phyloP scores from a whole-genome alignment of 2,329 filamentous ascomycete genomes.

The Moelleriella libera region DNA sequence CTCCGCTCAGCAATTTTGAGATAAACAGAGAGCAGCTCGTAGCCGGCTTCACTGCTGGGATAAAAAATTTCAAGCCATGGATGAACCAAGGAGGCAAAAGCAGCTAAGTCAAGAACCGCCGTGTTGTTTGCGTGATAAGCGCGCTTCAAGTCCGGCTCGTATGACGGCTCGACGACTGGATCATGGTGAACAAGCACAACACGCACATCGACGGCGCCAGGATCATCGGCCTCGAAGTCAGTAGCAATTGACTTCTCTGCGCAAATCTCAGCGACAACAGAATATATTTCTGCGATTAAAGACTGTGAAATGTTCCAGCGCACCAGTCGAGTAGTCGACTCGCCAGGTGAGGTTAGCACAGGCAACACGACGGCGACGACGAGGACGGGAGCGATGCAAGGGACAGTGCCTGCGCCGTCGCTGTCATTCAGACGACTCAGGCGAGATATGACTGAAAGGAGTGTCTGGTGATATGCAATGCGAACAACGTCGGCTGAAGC shows the following conservation, averaged over 20 bases:
- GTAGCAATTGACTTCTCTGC: conserved; percentile 45
- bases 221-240: conserved; percentile 38
- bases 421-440: conserved; percentile 21
- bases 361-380: conserved; percentile 48
- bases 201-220: conserved; percentile 61
- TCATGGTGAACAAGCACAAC: conserved; percentile 59
- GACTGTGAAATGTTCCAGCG: conserved; percentile 57
- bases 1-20: conserved; percentile 30
- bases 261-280: conserved; percentile 60
- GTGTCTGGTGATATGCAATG: conserved; percentile 44
- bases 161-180: conserved; percentile 12
- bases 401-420: conserved; percentile 16
- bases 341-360: conserved; percentile 36
- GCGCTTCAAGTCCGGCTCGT: conserved; percentile 17
- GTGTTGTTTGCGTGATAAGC: conserved; percentile 29
- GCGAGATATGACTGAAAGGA: conserved; percentile 37
- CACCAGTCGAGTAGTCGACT: conserved; percentile 21
- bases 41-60: conserved; percentile 49
- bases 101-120: conserved; percentile 31
- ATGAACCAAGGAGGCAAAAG: conserved; percentile 37
- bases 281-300: conserved; percentile 66
- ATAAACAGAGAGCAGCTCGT: conserved; percentile 38
- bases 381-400: conserved; percentile 21
- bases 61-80: conserved; percentile 54
- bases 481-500: conserved; percentile 34